These are phyloP conservation scores for Venturia oleaginea DNA, from an alignment of 2,329 filamentous ascomycete genomes.

Conservation along the genomic window DNA sequence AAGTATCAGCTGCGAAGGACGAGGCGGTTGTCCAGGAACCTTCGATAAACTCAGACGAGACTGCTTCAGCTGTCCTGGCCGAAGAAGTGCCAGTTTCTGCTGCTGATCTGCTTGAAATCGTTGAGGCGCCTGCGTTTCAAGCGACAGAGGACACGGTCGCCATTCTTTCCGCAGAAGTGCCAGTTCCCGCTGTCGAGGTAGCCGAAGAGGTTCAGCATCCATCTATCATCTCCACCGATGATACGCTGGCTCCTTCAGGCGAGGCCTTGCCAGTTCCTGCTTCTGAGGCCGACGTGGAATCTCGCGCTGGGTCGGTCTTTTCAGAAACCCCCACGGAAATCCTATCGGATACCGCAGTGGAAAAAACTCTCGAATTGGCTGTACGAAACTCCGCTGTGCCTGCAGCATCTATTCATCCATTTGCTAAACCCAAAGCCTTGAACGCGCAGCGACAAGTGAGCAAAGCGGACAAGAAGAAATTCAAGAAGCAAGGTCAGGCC, in stretches of 20 bases:
- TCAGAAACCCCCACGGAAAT: not conserved
- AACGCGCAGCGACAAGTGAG: not conserved
- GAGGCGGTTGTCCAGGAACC: not conserved
- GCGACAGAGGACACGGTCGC: not conserved
- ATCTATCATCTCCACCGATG: not conserved
- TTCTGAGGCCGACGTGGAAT: not conserved
- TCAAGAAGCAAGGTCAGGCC: slow-evolving; percentile 3
- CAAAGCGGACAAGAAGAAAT: slow-evolving; percentile 10
- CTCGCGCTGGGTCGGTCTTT: not conserved
- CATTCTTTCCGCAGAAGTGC: too few relatives aligned
- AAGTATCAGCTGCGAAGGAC: not conserved
- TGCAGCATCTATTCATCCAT: not conserved
- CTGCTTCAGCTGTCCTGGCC: not conserved
- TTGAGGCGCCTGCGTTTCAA: not conserved
- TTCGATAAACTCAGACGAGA: not conserved
- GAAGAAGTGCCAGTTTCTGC: not conserved
- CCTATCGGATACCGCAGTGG: not conserved
- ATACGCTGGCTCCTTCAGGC: not conserved
- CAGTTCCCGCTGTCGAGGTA: not conserved
- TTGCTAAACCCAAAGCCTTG: not conserved
- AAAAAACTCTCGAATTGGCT: not conserved
- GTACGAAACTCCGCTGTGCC: not conserved
- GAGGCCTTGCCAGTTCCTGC: not conserved
- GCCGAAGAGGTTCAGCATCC: too few relatives aligned
- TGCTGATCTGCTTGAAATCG: not conserved